phyloP scores from a whole-genome alignment of 495 filamentous ascomycete species.

The Tuber magnatum region DNA sequence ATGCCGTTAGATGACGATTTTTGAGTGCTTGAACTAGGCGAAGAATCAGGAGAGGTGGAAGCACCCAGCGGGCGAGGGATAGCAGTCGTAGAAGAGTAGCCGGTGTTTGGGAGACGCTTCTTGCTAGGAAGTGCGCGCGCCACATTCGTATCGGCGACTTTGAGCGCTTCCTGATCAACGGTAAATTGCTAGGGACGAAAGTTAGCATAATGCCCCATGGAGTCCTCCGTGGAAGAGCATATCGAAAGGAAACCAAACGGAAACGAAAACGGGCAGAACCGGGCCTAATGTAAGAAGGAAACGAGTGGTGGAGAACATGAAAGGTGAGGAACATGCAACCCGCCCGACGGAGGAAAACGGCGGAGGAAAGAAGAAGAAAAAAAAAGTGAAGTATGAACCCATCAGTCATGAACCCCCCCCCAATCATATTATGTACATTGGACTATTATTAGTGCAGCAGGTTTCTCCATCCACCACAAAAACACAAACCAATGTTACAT shows the following conservation, averaged over 20 bases:
- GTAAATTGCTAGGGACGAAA: constrained; percentile 66
- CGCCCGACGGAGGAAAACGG: not conserved
- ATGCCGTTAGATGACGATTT: constrained; percentile 49
- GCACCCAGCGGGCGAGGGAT: constrained; percentile 55
- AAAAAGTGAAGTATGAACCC: not conserved
- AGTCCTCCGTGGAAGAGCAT: not conserved
- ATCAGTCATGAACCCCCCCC: not conserved
- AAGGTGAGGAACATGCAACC: not conserved
- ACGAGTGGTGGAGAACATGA: not conserved
- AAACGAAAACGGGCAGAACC: constrained; percentile 1
- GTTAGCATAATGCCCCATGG: constrained; percentile 14
- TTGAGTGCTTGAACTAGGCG: not conserved
- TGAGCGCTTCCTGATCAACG: constrained; percentile 92
- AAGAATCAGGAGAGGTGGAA: constrained; percentile 8
- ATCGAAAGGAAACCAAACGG: not conserved
- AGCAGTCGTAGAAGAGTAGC: constrained; percentile 44
- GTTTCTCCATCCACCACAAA: constrained; percentile 35
- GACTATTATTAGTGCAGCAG: constrained; percentile 22
- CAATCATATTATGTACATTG: constrained; percentile 7
- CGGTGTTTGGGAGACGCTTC: constrained; percentile 40
- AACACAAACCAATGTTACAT: constrained; percentile 26
- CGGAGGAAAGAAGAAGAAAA: too few relatives aligned
- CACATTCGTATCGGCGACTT: constrained; percentile 77
- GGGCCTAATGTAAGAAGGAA: not conserved
- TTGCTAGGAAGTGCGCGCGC: constrained; percentile 46